These are phyloP conservation scores for Lactarius deliciosus DNA, from an alignment of 768 basidiomycete genomes.

Conservation along the genomic window DNA sequence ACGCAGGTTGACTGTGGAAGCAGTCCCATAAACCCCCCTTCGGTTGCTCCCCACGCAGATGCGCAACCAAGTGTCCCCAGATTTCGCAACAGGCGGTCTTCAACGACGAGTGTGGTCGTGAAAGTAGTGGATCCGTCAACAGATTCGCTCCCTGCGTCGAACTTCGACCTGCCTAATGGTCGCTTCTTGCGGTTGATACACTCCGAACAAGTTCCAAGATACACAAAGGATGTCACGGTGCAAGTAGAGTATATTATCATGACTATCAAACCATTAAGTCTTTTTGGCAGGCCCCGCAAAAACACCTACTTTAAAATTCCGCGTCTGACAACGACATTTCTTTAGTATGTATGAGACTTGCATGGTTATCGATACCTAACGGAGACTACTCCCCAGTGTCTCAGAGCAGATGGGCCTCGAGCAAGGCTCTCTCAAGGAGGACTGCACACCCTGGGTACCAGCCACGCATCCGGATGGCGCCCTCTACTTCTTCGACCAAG, in stretches of 20 bases:
- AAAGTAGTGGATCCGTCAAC: conserved; percentile 10
- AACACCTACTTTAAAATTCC: neutral
- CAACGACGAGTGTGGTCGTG: neutral
- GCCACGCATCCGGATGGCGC: neutral
- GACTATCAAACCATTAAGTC: neutral
- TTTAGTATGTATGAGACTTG: conserved; percentile 6
- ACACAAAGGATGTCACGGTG: conserved; percentile 11
- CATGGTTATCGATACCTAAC: neutral
- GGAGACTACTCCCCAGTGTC: neutral
- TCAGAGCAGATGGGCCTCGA: neutral
- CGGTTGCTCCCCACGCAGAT: neutral
- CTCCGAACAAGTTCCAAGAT: conserved; percentile 23
- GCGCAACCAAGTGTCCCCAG: neutral
- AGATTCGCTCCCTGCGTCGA: neutral
- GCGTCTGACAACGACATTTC: conserved; percentile 13
- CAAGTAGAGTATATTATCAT: neutral
- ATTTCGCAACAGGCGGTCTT: conserved; percentile 5
- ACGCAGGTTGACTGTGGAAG: neutral
- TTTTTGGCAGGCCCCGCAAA: conserved; percentile 13
- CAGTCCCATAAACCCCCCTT: neutral
- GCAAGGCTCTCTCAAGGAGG: neutral
- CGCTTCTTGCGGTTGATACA: conserved; percentile 5
- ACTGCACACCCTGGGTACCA: conserved; percentile 41
- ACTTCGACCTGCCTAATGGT: neutral
- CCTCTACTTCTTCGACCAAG: neutral